A percentile compares a stretch with the other conserved stretches of the same genome.
Evolutionary conservation across 1,284 basidiomycete species (phyloP).

Genomic region (Rhodofomes roseus): DNA sequence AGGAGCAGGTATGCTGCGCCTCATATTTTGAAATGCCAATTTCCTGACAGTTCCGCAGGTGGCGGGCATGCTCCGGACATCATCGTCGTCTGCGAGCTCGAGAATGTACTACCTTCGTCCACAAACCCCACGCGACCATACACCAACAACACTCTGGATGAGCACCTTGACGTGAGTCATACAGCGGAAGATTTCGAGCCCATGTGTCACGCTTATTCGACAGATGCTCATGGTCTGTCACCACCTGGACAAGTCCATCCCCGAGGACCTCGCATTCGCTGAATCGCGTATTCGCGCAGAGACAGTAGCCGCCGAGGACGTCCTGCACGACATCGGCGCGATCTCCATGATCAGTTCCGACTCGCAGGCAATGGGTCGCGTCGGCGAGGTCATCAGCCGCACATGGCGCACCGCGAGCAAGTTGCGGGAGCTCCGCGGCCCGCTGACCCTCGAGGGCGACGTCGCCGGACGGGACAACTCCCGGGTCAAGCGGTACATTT

Average conservation of each 20-base stretch:
- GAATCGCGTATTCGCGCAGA: constrained; percentile 97
- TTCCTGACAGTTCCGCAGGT: constrained; percentile 37
- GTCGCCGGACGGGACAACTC: constrained; percentile 74
- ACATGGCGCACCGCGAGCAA: constrained; percentile 98
- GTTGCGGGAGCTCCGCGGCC: constrained; percentile 81
- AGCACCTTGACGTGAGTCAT: constrained; percentile 86
- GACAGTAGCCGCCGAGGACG: constrained; percentile 97
- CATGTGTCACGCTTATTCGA: not conserved
- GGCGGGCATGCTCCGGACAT: constrained; percentile 99
- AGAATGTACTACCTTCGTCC: constrained; percentile 94
- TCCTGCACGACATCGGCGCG: constrained; percentile 91
- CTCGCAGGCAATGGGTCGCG: constrained; percentile 96
- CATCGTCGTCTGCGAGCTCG: constrained; percentile 88
- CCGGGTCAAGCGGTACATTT: constrained; percentile 96
- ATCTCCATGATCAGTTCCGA: constrained; percentile 97
- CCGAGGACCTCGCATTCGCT: constrained; percentile 94
- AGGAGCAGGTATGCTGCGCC: constrained; percentile 68
- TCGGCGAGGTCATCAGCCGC: constrained; percentile 90
- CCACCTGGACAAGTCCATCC: constrained; percentile 84
- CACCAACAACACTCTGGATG: constrained; percentile 90
- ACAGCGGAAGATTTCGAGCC: not conserved
- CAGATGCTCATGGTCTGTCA: constrained; percentile 99
- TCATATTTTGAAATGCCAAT: not conserved
- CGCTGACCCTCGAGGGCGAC: constrained; percentile 62
- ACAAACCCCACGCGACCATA: constrained; percentile 97